These are phyloP conservation scores for Hyphopichia burtonii DNA, from an alignment of 1,139 yeast genomes.

Conservation along the genomic window DNA sequence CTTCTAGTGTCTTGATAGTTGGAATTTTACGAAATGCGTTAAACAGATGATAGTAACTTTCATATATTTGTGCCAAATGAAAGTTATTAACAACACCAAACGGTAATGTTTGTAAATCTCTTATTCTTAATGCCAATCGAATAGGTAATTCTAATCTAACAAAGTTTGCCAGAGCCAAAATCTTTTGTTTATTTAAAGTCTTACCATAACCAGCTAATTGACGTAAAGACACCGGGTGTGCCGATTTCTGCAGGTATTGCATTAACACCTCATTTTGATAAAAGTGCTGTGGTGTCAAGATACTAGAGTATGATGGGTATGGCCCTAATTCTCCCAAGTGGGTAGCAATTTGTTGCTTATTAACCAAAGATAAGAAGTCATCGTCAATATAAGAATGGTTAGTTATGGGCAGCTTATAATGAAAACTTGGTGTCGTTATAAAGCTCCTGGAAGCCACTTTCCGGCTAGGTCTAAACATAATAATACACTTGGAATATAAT, in stretches of 20 bases:
- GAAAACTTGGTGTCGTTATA: neutral
- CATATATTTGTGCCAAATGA: constrained; percentile 84
- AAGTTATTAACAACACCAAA: constrained; percentile 81
- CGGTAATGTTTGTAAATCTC: constrained; percentile 79
- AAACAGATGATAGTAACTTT: constrained; percentile 83
- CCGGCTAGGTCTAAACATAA: neutral
- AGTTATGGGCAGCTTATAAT: constrained; percentile 14
- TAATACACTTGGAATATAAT: too few species aligned
- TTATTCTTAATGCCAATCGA: constrained; percentile 74
- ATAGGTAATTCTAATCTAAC: constrained; percentile 83
- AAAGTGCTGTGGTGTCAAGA: constrained; percentile 68
- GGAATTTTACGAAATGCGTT: constrained; percentile 78
- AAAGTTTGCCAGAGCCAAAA: constrained; percentile 80
- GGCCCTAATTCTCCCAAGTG: constrained; percentile 43
- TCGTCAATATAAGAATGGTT: constrained; percentile 30
- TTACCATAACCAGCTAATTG: constrained; percentile 91
- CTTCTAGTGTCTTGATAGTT: constrained; percentile 62
- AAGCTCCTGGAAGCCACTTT: neutral
- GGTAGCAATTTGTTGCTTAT: constrained; percentile 40
- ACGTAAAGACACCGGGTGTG: constrained; percentile 84
- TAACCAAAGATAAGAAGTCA: constrained; percentile 30
- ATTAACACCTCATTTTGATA: constrained; percentile 78
- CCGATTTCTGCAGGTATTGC: constrained; percentile 62
- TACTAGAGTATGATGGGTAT: constrained; percentile 43
- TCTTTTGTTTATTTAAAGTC: constrained; percentile 72